Base-by-base conservation (phyloP, 352 stramenopile genomes). In the Blastocystis sp. region DNA sequence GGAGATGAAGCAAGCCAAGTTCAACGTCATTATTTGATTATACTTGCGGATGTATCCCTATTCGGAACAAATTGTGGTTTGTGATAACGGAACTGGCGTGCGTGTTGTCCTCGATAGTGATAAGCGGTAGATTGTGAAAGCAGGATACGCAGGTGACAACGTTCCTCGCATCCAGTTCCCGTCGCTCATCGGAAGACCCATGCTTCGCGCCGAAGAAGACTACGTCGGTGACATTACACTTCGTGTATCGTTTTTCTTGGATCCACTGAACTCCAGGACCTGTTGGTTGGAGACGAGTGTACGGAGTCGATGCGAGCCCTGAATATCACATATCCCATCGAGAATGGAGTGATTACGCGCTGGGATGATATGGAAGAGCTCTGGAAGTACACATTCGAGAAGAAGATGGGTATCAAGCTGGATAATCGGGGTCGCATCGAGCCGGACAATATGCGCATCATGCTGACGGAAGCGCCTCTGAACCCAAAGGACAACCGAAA, bases 341-440 rank as follows among this genome's bases (percentile, higher is more conserved):
- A 97, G 88, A 96, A 97, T 87, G 94, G 94, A 46, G 97, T 97
- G 72, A 93, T 97, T 11, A 94, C 94, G 88, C 96, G 96, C 90
- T 97, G 94, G 94, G 92, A 97, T 69, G 94, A 97, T 87, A 97
- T 97, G 94, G 92, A 97, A 88, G 93, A 96, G 84, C 89, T 97
- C 38, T 97, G 94, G 94, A 94, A 97, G 88, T 97, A 97, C 89
- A 97, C 93, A 63, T 97, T 97, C 88, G 89, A 94, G 71, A 92
- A 97, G 78, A 93, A 93, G 0, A 87, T 97, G 76, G 46, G 92
- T 92, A 64, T 89, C 91, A 51, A 89, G 36, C 53, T 89, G 54
- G 75, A 86, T 81, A 29, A 36, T 87, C n/a, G 38, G n/a, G 78
- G 65, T 56, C 29, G 81, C 38, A 88, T 89, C 64, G 76, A 87